These are phyloP conservation scores for Penicillium goetzii DNA, from an alignment of 495 filamentous ascomycete genomes.

Conservation along the genomic window DNA sequence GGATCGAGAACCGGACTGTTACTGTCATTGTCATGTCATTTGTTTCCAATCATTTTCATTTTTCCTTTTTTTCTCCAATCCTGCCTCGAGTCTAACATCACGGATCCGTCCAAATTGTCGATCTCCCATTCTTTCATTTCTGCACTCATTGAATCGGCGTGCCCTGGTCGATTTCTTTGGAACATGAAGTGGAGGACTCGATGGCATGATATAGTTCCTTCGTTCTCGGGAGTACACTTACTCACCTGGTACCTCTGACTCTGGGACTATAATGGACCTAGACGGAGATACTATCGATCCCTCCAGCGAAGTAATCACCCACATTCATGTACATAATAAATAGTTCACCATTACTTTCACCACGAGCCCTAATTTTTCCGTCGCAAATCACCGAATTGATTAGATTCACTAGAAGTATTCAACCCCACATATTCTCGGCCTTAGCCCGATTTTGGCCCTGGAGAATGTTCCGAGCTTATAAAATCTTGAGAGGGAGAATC, in stretches of 20 bases:
- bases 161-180: background rate
- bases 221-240: background rate
- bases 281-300: background rate
- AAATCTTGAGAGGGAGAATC: no score
- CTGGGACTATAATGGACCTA: no score
- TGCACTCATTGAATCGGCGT: slow-evolving; percentile 10
- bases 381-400: background rate
- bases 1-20: slow-evolving; percentile 28
- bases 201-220: background rate
- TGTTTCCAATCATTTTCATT: slow-evolving; percentile 10
- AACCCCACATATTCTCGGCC: background rate
- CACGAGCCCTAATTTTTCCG: background rate
- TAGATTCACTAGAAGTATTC: background rate
- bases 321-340: slow-evolving; percentile 3
- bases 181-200: background rate
- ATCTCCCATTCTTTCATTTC: background rate
- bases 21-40: slow-evolving; percentile 26
- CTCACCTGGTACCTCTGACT: background rate
- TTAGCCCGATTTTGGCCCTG: background rate
- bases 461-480: background rate
- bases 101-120: slow-evolving; percentile 5
- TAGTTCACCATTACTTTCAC: background rate
- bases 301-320: background rate
- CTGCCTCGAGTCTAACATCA: background rate
- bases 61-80: background rate